These are phyloP conservation scores for Rhizoclosmatium globosum DNA, from an alignment of 192 early-diverging fungal genomes.

Conservation along the genomic window DNA sequence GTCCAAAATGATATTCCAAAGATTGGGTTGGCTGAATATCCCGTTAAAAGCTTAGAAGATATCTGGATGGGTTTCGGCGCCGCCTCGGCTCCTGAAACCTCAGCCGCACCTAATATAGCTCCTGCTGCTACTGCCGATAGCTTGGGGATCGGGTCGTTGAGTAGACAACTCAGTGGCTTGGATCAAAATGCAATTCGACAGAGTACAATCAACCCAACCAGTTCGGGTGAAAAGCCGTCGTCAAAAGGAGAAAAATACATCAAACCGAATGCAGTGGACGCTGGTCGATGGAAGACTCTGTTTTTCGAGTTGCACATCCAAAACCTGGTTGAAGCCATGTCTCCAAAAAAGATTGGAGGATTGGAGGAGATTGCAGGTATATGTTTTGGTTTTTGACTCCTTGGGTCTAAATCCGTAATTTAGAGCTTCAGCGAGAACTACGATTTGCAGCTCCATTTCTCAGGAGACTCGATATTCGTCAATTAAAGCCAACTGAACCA, in stretches of 20 bases:
- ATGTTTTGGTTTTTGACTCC: background rate
- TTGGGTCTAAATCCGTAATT: background rate
- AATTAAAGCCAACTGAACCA: conserved; percentile 47
- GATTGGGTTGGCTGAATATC: conserved; percentile 1
- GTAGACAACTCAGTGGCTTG: too few species aligned
- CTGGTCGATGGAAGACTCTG: conserved; percentile 56
- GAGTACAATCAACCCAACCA: background rate
- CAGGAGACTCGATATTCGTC: conserved; percentile 39
- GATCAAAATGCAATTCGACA: too few species aligned
- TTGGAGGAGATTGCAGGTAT: conserved; percentile 33
- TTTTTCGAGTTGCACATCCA: conserved; percentile 59
- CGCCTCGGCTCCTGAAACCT: background rate
- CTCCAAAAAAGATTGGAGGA: conserved; percentile 41
- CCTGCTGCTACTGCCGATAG: background rate
- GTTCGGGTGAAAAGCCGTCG: background rate
- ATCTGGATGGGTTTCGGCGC: conserved; percentile 34
- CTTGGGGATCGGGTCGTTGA: background rate
- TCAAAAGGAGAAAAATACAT: conserved; percentile 3
- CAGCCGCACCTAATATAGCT: background rate
- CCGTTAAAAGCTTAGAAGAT: conserved; percentile 26
- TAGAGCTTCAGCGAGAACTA: conserved; percentile 42
- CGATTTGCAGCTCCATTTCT: conserved; percentile 49
- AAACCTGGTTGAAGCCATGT: conserved; percentile 48
- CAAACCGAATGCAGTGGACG: conserved; percentile 24
- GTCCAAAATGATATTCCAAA: background rate